Conservation (phyloP, 1,139 yeast genomes). For the Meyerozyma smithsonii region DNA sequence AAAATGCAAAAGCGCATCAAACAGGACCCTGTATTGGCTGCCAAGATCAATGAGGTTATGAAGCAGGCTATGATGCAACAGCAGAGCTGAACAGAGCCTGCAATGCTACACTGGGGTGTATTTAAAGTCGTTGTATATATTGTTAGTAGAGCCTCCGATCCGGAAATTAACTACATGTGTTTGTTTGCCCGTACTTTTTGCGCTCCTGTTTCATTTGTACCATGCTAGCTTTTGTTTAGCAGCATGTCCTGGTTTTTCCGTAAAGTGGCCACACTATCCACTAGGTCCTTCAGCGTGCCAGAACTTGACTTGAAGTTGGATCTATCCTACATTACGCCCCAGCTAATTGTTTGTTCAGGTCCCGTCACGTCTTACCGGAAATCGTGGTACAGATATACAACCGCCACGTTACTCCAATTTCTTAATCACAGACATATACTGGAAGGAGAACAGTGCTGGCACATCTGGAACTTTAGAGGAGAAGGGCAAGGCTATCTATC, state of each 20-base stretch:
- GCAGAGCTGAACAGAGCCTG: neutral
- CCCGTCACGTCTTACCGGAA: slow-evolving; percentile 50
- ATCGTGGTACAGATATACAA: slow-evolving; percentile 51
- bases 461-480: slow-evolving; percentile 65
- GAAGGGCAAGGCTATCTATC: slow-evolving; percentile 44
- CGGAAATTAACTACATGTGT: slow-evolving; percentile 1
- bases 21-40: slow-evolving; percentile 56
- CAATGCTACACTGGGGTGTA: neutral
- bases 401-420: slow-evolving; percentile 47
- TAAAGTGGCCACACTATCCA: slow-evolving; percentile 12
- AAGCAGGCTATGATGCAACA: slow-evolving; percentile 16
- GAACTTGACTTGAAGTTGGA: slow-evolving; percentile 38
- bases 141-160: neutral
- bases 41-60: slow-evolving; percentile 43
- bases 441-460: slow-evolving; percentile 45
- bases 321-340: slow-evolving; percentile 58
- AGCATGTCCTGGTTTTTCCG: neutral
- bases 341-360: slow-evolving; percentile 66
- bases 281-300: slow-evolving; percentile 17
- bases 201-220: neutral
- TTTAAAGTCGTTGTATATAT: slow-evolving; percentile 1
- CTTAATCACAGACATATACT: slow-evolving; percentile 44
- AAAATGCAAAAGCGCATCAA: slow-evolving; percentile 73
- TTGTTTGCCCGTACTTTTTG: neutral
- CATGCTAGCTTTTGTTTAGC: neutral